Conservation (phyloP, 139 green algal species). For the Chlamydomonas schloesseri region DNA sequence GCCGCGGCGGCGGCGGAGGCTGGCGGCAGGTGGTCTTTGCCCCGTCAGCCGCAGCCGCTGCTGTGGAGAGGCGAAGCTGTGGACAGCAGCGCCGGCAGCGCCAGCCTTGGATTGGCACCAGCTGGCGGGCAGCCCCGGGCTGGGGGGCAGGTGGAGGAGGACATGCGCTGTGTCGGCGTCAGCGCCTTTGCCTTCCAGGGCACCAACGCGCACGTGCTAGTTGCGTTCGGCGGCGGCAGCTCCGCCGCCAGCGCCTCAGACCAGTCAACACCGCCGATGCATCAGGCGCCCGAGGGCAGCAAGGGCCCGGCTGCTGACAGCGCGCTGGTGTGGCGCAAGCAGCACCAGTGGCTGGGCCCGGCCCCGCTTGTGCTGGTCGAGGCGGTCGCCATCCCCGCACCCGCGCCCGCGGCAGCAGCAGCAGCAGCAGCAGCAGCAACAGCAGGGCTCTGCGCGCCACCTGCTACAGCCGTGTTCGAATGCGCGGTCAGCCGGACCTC, state of each 20-base stretch:
- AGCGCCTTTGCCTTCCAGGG: constrained; percentile 88
- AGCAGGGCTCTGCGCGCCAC: no score
- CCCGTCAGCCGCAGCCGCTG: constrained; percentile 19
- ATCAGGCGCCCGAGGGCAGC: background rate
- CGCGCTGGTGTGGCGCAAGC: constrained; percentile 21
- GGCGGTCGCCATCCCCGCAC: background rate
- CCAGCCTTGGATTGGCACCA: no score
- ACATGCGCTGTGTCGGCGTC: constrained; percentile 43
- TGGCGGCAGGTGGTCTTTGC: background rate
- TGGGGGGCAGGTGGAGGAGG: no score
- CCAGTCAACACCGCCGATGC: no score
- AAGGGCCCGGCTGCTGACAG: background rate
- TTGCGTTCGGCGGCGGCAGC: constrained; percentile 7
- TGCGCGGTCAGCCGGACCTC: background rate
- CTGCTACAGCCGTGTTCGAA: constrained; percentile 7
- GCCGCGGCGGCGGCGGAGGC: background rate
- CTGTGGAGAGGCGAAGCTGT: background rate
- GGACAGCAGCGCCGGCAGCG: no score
- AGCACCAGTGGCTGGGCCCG: constrained; percentile 36
- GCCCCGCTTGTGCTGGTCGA: background rate
- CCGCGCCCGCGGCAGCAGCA: background rate
- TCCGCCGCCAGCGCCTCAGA: no score
- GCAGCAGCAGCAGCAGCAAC: background rate
- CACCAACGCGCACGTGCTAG: constrained; percentile 78
- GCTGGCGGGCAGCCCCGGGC: no score